Base-by-base conservation (phyloP, 805 yeast genomes). In the Jamesozyma rosinii region DNA sequence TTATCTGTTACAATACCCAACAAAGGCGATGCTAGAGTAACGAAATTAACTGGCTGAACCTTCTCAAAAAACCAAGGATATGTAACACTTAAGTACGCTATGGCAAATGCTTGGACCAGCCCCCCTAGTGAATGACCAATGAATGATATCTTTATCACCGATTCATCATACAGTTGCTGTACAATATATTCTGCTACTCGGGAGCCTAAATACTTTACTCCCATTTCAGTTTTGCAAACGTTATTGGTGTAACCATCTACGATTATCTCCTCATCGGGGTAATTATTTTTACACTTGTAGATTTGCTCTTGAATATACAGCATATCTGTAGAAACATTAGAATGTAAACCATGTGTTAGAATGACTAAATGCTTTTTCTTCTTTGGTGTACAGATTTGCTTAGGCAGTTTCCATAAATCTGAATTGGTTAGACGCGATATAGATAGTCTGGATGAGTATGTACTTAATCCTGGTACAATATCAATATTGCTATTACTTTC, bases 121-220 rank as follows among this genome's bases (percentile, higher is more conserved):
- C 95, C 95, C 37, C 95, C 95, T 22, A 84, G 59, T 0, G 92
- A 83, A 59, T 84, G 95, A 0, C 84, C 88, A 36, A 84, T 67
- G 53, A 84, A 83, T 1, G 94, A 83, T 6, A 84, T 76, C 48
- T 74, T 76, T 1, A 46, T 44, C 0, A 79, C 70, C 1, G 65
- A 52, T 3, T 69, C 72, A 42, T 68, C 65, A 29, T 72, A 70
- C 1, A 70, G 53, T 17, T 71, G 65, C 18, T 75, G 61, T 0
- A 81, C 67, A 24, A 83, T 68, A 54, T 68, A 80, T 50, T 83
- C 86, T 0, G 85, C 92, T 20, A 82, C 68, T 35, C 82, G 67
- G 46, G 79, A 74, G 1, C 95, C 95, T 46, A 83, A 60, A 55
- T 77, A 83, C 57, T 77, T 79, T 18, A 84, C 72, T 0, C 95